Conservation (phyloP, 2,329 filamentous ascomycete species). For the Grosmannia huntii region DNA sequence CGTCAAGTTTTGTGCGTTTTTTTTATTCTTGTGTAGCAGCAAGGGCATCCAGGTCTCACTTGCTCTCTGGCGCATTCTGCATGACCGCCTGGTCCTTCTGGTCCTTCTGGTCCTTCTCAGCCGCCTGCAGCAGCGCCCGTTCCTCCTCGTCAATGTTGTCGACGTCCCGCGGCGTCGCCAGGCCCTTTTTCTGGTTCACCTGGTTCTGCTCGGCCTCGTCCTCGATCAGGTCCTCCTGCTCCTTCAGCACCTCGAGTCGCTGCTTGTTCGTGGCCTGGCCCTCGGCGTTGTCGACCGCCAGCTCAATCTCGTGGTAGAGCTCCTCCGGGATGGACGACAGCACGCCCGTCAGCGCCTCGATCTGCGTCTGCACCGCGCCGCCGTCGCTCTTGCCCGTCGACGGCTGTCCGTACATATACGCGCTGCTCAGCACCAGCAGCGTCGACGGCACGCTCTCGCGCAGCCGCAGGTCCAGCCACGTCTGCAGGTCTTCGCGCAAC, state of each 20-base stretch:
- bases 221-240: conserved; percentile 95
- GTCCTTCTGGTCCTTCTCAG: conserved; percentile 30
- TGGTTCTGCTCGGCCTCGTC: conserved; percentile 92
- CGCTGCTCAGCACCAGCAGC: conserved; percentile 87
- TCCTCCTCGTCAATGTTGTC: conserved; percentile 82
- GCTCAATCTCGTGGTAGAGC: conserved; percentile 97
- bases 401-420: conserved; percentile 81
- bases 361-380: conserved; percentile 77
- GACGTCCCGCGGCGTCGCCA: conserved; percentile 66
- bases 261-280: conserved; percentile 98
- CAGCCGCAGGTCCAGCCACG: conserved; percentile 88
- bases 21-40: not conserved
- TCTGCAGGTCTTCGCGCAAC: conserved; percentile 78
- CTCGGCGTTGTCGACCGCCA: conserved; percentile 93
- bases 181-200: conserved; percentile 61
- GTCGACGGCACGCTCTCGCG: conserved; percentile 95
- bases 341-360: conserved; percentile 85
- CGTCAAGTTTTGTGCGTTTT: not conserved
- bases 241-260: conserved; percentile 92
- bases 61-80: conserved; percentile 21
- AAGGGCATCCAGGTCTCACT: not conserved
- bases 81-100: conserved; percentile 27
- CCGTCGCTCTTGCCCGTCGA: conserved; percentile 27
- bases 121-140: conserved; percentile 20
- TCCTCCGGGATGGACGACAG: conserved; percentile 93